phyloP scores from a whole-genome alignment of 306 rosid species.

The Pueraria montana region DNA sequence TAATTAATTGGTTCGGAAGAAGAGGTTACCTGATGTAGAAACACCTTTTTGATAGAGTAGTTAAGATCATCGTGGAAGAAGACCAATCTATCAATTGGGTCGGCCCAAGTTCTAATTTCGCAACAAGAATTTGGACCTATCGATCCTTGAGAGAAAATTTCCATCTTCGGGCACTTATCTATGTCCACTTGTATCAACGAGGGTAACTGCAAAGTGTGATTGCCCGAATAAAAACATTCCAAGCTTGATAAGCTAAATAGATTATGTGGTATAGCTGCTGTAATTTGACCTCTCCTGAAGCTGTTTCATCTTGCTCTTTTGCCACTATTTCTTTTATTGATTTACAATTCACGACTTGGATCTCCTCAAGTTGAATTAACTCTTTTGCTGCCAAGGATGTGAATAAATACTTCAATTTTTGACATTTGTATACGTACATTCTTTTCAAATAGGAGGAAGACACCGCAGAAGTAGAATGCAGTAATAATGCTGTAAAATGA shows the following conservation, averaged over 20 bases:
- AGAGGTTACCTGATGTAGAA: too few relatives aligned
- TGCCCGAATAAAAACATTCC: conserved; percentile 34
- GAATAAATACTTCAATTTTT: conserved; percentile 8
- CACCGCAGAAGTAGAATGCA: neutral
- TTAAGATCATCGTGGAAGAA: too few relatives aligned
- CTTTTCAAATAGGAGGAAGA: conserved; percentile 12
- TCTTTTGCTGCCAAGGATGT: neutral
- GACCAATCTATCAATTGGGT: too few relatives aligned
- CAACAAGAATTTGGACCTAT: neutral
- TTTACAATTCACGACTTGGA: fast-evolving
- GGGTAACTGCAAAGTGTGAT: conserved; percentile 7
- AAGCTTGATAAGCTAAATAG: conserved; percentile 14
- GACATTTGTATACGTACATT: neutral
- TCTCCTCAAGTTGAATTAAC: neutral
- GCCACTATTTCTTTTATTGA: conserved; percentile 38
- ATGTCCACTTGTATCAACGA: conserved; percentile 13
- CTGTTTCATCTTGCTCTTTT: neutral
- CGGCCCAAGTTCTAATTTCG: too few relatives aligned
- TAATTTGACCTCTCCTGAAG: neutral
- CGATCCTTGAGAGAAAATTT: conserved; percentile 5
- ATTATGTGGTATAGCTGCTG: neutral
- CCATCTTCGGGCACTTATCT: conserved; percentile 13
- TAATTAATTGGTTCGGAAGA: too few relatives aligned
- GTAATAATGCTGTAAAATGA: conserved; percentile 21
- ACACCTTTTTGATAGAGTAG: too few relatives aligned